phyloP scores from a whole-genome alignment of 208 protist genomes.

The Crithidia mellificae region DNA sequence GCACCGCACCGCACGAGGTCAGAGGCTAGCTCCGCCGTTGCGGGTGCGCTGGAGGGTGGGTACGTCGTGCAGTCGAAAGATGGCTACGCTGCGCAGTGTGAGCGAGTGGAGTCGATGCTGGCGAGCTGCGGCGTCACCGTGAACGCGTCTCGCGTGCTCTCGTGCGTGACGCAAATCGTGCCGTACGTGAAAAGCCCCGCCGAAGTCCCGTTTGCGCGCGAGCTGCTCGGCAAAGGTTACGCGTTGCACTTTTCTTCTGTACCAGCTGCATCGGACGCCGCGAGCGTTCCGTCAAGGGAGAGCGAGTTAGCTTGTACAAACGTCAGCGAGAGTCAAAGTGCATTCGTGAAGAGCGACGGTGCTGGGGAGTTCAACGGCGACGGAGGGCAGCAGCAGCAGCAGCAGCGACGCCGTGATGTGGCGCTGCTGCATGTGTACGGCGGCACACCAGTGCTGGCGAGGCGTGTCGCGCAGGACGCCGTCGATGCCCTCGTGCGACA shows the following conservation, averaged over 20 bases:
- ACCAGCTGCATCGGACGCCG: no score
- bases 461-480: constrained; percentile 58
- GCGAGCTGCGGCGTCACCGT: constrained; percentile 49
- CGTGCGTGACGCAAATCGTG: constrained; percentile 58
- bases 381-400: background rate
- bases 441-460: constrained; percentile 53
- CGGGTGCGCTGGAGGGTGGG: background rate
- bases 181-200: constrained; percentile 41
- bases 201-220: constrained; percentile 44
- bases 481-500: constrained; percentile 48
- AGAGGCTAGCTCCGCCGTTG: no score
- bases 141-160: constrained; percentile 50
- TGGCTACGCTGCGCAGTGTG: constrained; percentile 38
- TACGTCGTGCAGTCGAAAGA: constrained; percentile 19
- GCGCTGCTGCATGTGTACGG: constrained; percentile 75
- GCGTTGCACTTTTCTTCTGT: constrained; percentile 44
- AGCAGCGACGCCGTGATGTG: constrained; percentile 4
- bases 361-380: no score
- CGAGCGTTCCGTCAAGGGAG: no score
- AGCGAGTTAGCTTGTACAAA: no score
- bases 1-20: background rate
- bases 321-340: no score
- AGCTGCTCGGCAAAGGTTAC: constrained; percentile 54
- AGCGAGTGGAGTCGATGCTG: constrained; percentile 44
- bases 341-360: no score